These are phyloP conservation scores for Penicillium sp. DNA, from an alignment of 2,329 filamentous ascomycete species.

Conservation along the genomic window DNA sequence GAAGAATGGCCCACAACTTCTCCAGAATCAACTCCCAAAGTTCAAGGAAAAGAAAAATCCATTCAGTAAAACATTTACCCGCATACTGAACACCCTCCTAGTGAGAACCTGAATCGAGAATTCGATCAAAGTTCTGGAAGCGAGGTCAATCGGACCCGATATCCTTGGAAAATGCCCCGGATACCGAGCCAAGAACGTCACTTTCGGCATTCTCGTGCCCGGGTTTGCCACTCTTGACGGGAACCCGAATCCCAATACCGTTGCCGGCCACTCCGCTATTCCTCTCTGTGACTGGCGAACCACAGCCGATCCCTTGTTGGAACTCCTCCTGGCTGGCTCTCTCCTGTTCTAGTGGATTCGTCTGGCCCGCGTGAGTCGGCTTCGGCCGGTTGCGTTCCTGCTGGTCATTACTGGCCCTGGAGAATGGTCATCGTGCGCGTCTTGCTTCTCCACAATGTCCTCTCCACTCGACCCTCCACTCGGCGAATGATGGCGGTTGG, in stretches of 20 bases:
- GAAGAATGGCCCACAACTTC: conserved; percentile 10
- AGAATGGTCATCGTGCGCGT: not conserved
- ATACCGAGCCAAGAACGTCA: conserved; percentile 13
- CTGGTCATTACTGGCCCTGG: not conserved
- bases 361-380: conserved; percentile 18
- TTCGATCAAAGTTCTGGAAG: not conserved
- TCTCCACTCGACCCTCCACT: conserved; percentile 14
- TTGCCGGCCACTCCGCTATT: conserved; percentile 9
- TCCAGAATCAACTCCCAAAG: conserved; percentile 2
- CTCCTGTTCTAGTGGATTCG: conserved; percentile 9
- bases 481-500: conserved; percentile 6
- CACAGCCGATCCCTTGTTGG: conserved; percentile 16
- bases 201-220: conserved; percentile 1
- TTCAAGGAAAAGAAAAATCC: not conserved
- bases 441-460: conserved; percentile 19
- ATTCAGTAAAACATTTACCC: not conserved
- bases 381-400: conserved; percentile 21
- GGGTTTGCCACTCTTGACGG: conserved; percentile 10
- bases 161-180: not conserved
- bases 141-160: conserved; percentile 1
- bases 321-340: conserved; percentile 16
- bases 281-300: conserved; percentile 16
- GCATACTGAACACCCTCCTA: not conserved
- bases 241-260: conserved; percentile 5
- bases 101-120: not conserved